Evolutionary conservation across 192 early-diverging fungal genomes (phyloP), one percentile per base, ranked within the genome.

Genomic region (Umbelopsis isabellina): DNA sequence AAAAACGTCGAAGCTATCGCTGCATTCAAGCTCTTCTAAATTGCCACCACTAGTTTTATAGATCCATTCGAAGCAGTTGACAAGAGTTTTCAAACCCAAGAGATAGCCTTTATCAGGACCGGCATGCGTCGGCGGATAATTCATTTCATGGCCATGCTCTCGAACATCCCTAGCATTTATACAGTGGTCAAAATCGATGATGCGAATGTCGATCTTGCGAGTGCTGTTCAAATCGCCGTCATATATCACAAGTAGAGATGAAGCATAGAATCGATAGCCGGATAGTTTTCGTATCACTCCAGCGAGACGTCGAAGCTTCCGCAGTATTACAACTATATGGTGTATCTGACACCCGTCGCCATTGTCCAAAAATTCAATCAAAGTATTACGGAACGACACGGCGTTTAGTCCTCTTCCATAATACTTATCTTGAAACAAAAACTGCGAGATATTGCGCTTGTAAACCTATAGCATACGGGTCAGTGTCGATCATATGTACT

Each of bases 161-260:
- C 66, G 72, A 13, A 72, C 58, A 33, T 84, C 77, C 16, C 80
- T 75, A 13, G 82, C 84, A 6, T 87, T 88, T 1, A 94, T 88
- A 72, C 94, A 95, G 69, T 98, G 91, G 11, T 95, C 94, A 82
- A 99, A 99, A 75, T 99, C 97, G 72, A 99, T 99, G 79, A 99
- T 95, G 50, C 91, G 89, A 35, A 99, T 76, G 70, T 96, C 90
- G 9, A 93, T 91, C 25, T 86, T 83, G 0, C 55, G 64, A 2
- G 45, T 48, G 13, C 27, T 41, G 8, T 35, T 15, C 9, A 75
- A 68, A 21, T 79, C 81, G 4, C 95, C 98, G 66, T 99, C 97
- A 74, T 99, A 99, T 46, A 98, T 87, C 12, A 99, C 87, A 68
- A 99, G 76, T 20, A 99, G 79, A 61, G 91, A 93, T 37, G 89